Percentiles rank a stretch among this genome's conserved stretches.
phyloP scores from a whole-genome alignment of 176 grass and related monocot species.

The Zoysia pacifica region DNA sequence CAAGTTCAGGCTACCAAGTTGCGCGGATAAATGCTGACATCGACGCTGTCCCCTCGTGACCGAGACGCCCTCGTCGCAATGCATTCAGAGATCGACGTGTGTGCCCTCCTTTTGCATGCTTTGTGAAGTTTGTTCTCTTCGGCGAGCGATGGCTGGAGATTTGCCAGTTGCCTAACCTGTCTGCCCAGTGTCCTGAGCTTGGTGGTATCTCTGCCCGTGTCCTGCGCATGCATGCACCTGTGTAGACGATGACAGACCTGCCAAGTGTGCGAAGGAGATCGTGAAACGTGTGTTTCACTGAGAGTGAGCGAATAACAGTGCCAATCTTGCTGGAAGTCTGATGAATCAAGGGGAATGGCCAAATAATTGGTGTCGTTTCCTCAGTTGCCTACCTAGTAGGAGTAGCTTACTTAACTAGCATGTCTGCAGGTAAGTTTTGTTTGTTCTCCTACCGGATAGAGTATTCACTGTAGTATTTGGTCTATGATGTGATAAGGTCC shows the following conservation, averaged over 20 bases:
- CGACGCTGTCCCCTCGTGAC: slow-evolving; percentile 40
- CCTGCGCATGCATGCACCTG: neutral
- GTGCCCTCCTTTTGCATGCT: neutral
- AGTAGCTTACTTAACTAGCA: too few species aligned
- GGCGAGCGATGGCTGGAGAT: slow-evolving; percentile 1
- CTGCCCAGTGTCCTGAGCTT: slow-evolving; percentile 20
- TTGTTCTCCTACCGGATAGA: too few species aligned
- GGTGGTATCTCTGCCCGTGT: slow-evolving; percentile 30
- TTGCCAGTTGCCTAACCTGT: slow-evolving; percentile 44
- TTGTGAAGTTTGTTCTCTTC: slow-evolving; percentile 22
- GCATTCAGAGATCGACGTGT: neutral
- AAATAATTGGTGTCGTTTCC: neutral
- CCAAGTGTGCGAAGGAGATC: neutral
- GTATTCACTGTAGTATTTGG: neutral
- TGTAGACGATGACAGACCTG: neutral
- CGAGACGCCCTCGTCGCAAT: slow-evolving; percentile 2
- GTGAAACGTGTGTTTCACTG: neutral
- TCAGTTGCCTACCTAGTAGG: neutral
- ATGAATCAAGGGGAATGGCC: neutral
- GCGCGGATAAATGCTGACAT: slow-evolving; percentile 40
- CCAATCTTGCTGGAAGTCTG: neutral
- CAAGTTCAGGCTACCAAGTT: too few species aligned
- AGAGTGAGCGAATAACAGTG: neutral
- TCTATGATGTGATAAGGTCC: neutral
- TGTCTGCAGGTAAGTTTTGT: too few species aligned